Evolutionary conservation across 2,329 filamentous ascomycete genomes (phyloP).

Genomic region (Talaromyces funiculosus): DNA sequence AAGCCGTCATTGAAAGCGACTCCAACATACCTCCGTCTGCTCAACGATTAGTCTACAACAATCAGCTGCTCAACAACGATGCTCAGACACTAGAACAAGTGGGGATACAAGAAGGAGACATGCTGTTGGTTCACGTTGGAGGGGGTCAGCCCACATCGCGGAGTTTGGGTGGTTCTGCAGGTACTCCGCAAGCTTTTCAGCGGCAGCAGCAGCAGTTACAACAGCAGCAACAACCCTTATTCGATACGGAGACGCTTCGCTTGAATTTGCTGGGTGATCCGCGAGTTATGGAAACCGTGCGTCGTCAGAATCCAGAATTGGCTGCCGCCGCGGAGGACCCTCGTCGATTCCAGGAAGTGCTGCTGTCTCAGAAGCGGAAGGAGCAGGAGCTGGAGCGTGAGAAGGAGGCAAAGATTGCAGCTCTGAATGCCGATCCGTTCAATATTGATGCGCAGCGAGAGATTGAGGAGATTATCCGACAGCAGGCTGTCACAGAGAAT

Average conservation of each 20-base stretch:
- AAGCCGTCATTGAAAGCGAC: constrained; percentile 82
- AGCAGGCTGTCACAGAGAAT: constrained; percentile 91
- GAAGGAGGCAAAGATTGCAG: constrained; percentile 74
- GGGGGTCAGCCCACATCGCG: constrained; percentile 18
- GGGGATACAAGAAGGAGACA: constrained; percentile 78
- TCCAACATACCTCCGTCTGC: constrained; percentile 63
- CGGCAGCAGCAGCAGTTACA: constrained; percentile 20
- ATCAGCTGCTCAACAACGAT: constrained; percentile 70
- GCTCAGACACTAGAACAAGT: constrained; percentile 75
- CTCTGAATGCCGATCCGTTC: constrained; percentile 89
- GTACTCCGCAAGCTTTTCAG: constrained; percentile 2
- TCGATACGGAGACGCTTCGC: constrained; percentile 73
- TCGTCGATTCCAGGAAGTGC: constrained; percentile 67
- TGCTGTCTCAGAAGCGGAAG: constrained; percentile 60
- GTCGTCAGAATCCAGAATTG: constrained; percentile 68
- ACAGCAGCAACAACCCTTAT: constrained; percentile 25
- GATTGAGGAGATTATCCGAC: constrained; percentile 95
- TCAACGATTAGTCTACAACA: constrained; percentile 88
- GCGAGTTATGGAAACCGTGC: constrained; percentile 62
- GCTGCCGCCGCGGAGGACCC: constrained; percentile 71
- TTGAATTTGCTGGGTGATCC: constrained; percentile 78
- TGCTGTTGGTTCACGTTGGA: constrained; percentile 77
- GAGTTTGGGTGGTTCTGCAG: constrained; percentile 20
- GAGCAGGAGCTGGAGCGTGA: constrained; percentile 69
- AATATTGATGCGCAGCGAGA: constrained; percentile 83